Evolutionary conservation across 2,329 filamentous ascomycete species (phyloP).

Genomic region (Fusarium decemcellulare): DNA sequence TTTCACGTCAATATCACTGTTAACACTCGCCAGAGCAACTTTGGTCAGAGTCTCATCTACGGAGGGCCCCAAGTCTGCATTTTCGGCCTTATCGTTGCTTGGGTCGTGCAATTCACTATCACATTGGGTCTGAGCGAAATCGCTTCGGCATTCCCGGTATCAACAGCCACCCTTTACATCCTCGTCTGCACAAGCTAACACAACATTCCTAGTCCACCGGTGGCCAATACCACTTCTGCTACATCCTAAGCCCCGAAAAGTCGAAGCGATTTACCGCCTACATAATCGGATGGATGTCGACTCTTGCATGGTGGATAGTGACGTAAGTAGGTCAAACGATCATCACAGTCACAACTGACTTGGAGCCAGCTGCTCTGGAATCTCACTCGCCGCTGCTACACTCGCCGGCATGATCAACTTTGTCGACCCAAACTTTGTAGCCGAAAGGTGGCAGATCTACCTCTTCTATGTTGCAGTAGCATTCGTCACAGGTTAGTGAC

Average conservation of each 20-base stretch:
- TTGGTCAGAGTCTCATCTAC: slow-evolving; percentile 26
- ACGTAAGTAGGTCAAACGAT: slow-evolving; percentile 1
- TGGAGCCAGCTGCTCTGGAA: slow-evolving; percentile 19
- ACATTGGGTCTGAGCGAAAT: slow-evolving; percentile 21
- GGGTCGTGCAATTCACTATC: slow-evolving; percentile 23
- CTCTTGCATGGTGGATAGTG: slow-evolving; percentile 28
- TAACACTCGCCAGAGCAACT: slow-evolving; percentile 14
- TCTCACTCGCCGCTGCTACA: slow-evolving; percentile 9
- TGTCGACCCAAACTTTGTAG: background rate
- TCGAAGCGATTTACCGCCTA: slow-evolving; percentile 20
- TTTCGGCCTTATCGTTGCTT: slow-evolving; percentile 17
- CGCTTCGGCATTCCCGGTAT: slow-evolving; percentile 27
- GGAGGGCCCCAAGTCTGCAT: slow-evolving; percentile 22
- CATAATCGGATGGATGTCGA: slow-evolving; percentile 20
- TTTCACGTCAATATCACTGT: background rate
- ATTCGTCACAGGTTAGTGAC: slow-evolving; percentile 13
- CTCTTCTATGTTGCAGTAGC: slow-evolving; percentile 17
- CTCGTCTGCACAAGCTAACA: background rate
- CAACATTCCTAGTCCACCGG: slow-evolving; percentile 12
- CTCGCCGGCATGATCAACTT: slow-evolving; percentile 18
- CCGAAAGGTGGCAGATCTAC: slow-evolving; percentile 19
- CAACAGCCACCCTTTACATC: background rate
- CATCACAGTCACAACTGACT: background rate
- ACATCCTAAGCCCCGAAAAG: slow-evolving; percentile 20
- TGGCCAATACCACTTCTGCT: slow-evolving; percentile 31